Conservation (phyloP, 1,284 basidiomycete genomes). For the Chalciporus sp. region DNA sequence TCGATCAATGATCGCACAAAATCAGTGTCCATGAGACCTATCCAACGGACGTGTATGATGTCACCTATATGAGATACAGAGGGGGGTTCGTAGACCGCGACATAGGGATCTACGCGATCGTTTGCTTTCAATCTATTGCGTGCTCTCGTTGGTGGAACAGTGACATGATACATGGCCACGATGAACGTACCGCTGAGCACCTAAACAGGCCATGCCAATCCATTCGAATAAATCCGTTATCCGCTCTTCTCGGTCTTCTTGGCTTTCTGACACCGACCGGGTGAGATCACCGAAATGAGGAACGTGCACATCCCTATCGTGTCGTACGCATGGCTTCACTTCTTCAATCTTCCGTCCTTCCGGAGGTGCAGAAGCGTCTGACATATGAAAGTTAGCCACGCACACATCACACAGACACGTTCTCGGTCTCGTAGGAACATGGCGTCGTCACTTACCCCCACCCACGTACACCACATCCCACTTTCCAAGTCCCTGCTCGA, state of each 20-base stretch:
- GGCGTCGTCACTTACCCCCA: constrained; percentile 15
- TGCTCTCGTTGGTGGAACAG: background rate
- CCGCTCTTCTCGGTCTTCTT: constrained; percentile 51
- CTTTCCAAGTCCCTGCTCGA: constrained; percentile 33
- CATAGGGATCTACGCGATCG: constrained; percentile 48
- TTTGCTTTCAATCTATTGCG: constrained; percentile 38
- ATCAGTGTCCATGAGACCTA: constrained; percentile 50
- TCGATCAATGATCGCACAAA: constrained; percentile 57
- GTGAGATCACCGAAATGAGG: constrained; percentile 36
- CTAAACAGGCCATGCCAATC: constrained; percentile 62
- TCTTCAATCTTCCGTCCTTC: background rate
- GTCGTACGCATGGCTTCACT: constrained; percentile 15
- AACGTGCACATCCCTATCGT: constrained; percentile 35
- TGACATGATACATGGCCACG: background rate
- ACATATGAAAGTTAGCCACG: background rate
- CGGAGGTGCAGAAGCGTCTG: background rate
- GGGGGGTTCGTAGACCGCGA: constrained; percentile 43
- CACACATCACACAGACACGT: background rate
- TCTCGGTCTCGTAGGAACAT: no score
- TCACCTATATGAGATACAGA: constrained; percentile 44
- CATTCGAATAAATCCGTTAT: constrained; percentile 61
- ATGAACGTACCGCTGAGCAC: constrained; percentile 41
- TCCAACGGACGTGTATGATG: constrained; percentile 57
- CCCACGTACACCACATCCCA: constrained; percentile 50
- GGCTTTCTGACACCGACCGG: constrained; percentile 25